Conservation (phyloP, 345 rosid genomes). For the Arabidopsis suecica region DNA sequence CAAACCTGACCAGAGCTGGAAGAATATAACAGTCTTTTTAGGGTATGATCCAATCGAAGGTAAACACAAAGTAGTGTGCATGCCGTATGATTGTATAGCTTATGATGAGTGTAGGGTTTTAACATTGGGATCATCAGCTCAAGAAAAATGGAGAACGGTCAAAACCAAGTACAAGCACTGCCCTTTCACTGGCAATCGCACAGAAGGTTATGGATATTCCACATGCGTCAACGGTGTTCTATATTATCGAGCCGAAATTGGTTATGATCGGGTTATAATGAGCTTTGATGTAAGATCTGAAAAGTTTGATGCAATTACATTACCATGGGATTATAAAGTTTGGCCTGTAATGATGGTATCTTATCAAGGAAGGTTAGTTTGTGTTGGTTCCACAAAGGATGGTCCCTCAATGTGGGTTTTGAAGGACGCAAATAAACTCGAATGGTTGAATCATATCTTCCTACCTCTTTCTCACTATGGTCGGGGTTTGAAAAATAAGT, state of each 20-base stretch:
- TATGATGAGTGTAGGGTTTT: not conserved
- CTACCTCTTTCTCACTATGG: constrained; percentile 17
- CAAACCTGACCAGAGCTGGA: not conserved
- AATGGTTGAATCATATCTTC: not conserved
- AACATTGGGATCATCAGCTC: constrained; percentile 20
- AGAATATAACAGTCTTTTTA: not conserved
- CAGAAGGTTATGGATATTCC: not conserved
- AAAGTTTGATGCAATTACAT: not conserved
- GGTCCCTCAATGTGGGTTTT: constrained; percentile 7
- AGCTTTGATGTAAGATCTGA: constrained; percentile 21
- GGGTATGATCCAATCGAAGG: constrained; percentile 27
- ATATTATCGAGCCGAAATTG: not conserved
- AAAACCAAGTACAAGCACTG: not conserved
- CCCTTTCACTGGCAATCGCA: not conserved
- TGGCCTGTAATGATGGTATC: not conserved
- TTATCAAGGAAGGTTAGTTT: constrained; percentile 21
- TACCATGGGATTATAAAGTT: not conserved
- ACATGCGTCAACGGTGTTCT: constrained; percentile 20
- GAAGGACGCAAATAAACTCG: not conserved
- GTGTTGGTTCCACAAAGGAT: not conserved
- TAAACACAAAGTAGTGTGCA: constrained; percentile 26
- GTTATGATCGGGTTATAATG: not conserved
- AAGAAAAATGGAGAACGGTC: constrained; percentile 27
- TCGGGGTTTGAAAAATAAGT: not conserved
- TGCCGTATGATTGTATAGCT: not conserved